Evolutionary conservation across 352 stramenopile species (phyloP).

Genomic region (Plasmopara muralis): DNA sequence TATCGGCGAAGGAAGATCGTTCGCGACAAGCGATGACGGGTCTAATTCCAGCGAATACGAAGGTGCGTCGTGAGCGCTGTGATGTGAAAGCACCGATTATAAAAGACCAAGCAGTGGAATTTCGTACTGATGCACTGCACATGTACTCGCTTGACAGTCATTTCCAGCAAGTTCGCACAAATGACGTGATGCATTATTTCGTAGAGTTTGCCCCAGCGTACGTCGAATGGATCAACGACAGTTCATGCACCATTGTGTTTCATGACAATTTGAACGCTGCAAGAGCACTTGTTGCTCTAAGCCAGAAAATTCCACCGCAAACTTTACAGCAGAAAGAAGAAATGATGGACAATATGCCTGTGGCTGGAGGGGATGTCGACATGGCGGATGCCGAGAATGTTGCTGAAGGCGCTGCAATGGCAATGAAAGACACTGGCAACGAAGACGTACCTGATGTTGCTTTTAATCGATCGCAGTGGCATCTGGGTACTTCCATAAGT

Average conservation of each 20-base stretch:
- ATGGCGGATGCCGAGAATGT: slow-evolving; percentile 36
- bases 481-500: slow-evolving; percentile 41
- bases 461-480: slow-evolving; percentile 67
- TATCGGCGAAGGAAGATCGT: slow-evolving; percentile 36
- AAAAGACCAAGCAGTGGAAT: slow-evolving; percentile 27
- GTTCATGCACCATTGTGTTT: slow-evolving; percentile 77
- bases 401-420: slow-evolving; percentile 15
- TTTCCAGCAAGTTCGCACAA: slow-evolving; percentile 77
- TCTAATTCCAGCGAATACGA: slow-evolving; percentile 37
- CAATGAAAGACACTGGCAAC: slow-evolving; percentile 24
- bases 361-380: slow-evolving; percentile 39
- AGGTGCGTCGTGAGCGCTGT: slow-evolving; percentile 56
- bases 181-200: slow-evolving; percentile 76
- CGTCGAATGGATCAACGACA: slow-evolving; percentile 86
- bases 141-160: slow-evolving; percentile 77
- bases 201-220: slow-evolving; percentile 73
- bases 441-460: slow-evolving; percentile 40
- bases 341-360: slow-evolving; percentile 5
- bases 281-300: slow-evolving; percentile 53
- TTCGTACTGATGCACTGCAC: slow-evolving; percentile 68
- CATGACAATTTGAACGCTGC: slow-evolving; percentile 64
- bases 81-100: slow-evolving; percentile 30
- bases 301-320: slow-evolving; percentile 43
- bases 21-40: slow-evolving; percentile 17
- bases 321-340: slow-evolving; percentile 25